phyloP scores from a whole-genome alignment of 495 filamentous ascomycete genomes.

The Xylaria intraflava region DNA sequence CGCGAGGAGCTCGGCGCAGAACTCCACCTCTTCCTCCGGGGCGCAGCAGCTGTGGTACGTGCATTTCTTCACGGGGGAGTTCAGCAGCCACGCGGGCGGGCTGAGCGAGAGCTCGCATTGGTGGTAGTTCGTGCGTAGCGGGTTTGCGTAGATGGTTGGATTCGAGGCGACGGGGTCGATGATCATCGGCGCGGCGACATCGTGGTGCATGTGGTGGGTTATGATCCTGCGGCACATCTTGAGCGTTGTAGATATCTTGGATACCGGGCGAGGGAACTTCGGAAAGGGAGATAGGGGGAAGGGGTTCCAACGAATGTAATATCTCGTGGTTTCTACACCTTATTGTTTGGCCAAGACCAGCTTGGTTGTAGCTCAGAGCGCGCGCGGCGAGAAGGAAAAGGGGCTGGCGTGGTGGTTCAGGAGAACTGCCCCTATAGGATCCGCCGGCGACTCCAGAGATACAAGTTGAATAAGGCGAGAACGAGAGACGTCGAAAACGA shows the following conservation, averaged over 20 bases:
- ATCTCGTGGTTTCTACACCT: not conserved
- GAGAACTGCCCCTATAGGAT: not conserved
- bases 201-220: slow-evolving; percentile 25
- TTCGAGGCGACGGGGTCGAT: not conserved
- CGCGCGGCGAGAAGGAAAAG: not conserved
- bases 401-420: not conserved
- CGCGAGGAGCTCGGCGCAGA: slow-evolving; percentile 3
- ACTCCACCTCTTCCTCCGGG: not conserved
- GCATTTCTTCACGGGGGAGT: not conserved
- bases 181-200: slow-evolving; percentile 19
- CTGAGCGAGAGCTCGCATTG: slow-evolving; percentile 15
- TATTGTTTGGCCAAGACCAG: not conserved
- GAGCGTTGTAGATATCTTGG: not conserved
- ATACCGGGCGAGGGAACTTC: not conserved
- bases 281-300: not conserved
- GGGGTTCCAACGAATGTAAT: too few species aligned
- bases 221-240: slow-evolving; percentile 17
- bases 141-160: slow-evolving; percentile 14
- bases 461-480: too few species aligned
- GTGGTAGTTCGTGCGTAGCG: slow-evolving; percentile 14
- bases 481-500: too few species aligned
- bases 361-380: not conserved
- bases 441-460: not conserved
- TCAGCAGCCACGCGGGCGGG: not conserved
- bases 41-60: slow-evolving; percentile 22